These are phyloP conservation scores for Pseudogymnoascus sp. DNA, from an alignment of 2,329 filamentous ascomycete species.

Conservation along the genomic window DNA sequence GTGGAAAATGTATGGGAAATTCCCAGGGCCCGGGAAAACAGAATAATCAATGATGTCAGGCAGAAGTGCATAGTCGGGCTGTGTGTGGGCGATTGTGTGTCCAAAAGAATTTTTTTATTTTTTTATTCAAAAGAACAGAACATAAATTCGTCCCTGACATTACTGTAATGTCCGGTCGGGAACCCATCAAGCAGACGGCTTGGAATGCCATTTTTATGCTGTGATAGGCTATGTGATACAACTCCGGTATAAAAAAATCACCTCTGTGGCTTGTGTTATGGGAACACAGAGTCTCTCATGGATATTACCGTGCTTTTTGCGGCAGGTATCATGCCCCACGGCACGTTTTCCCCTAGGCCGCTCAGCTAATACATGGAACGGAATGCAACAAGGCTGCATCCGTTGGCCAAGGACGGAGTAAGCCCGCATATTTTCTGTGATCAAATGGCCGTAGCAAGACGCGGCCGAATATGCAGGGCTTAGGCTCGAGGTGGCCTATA, in stretches of 20 bases:
- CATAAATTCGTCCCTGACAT: constrained; percentile 4
- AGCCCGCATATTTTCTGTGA: constrained; percentile 1
- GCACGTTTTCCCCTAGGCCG: background rate
- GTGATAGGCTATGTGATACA: background rate
- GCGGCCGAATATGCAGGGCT: constrained; percentile 5
- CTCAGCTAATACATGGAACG: constrained; percentile 4
- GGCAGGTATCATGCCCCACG: constrained; percentile 3
- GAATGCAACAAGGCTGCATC: constrained; percentile 9
- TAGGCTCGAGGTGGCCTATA: background rate
- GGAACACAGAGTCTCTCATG: background rate
- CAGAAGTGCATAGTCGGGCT: constrained; percentile 39
- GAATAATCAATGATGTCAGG: constrained; percentile 30
- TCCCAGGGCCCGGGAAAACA: background rate
- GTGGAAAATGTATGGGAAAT: constrained; percentile 11
- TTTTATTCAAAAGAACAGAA: constrained; percentile 5
- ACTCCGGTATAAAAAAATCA: constrained; percentile 5
- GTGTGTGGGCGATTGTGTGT: constrained; percentile 33
- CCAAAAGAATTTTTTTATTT: constrained; percentile 14
- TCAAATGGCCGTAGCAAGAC: background rate
- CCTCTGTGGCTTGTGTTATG: constrained; percentile 10
- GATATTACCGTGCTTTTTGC: background rate
- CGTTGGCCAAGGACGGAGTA: constrained; percentile 3
- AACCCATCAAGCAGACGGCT: background rate
- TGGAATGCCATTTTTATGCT: background rate
- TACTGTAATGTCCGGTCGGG: background rate